phyloP scores from a whole-genome alignment of 148 eudicot species.

The Chenopodium album region DNA sequence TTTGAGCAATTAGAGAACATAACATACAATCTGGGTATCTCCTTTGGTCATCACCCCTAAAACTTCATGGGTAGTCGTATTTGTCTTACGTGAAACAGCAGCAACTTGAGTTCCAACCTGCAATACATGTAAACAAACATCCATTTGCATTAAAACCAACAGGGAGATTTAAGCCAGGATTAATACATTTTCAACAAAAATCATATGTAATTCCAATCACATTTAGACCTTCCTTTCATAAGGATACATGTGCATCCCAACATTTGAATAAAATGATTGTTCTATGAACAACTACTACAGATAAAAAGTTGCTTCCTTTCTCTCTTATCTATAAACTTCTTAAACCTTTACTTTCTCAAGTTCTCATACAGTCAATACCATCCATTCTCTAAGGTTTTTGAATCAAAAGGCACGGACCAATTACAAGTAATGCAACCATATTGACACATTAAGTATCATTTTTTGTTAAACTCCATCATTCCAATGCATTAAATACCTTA shows the following conservation, averaged over 20 bases:
- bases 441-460: background rate
- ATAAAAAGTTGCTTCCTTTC: background rate
- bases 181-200: background rate
- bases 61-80: conserved; percentile 94
- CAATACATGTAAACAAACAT: conserved; percentile 17
- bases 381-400: background rate
- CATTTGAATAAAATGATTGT: background rate
- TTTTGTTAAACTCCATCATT: background rate
- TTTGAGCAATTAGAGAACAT: conserved; percentile 2
- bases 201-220: background rate
- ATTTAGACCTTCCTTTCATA: background rate
- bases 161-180: conserved; percentile 5
- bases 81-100: conserved; percentile 92
- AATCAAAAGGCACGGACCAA: background rate
- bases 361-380: background rate
- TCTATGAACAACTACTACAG: background rate
- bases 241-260: background rate
- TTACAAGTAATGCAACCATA: background rate
- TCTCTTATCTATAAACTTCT: background rate
- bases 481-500: background rate
- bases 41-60: conserved; percentile 90
- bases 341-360: no score
- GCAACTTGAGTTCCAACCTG: conserved; percentile 96
- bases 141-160: background rate
- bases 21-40: conserved; percentile 82